Evolutionary conservation across 1,139 yeast species (phyloP), one percentile per base, ranked within the genome.

Genomic region (Pichia sp.): DNA sequence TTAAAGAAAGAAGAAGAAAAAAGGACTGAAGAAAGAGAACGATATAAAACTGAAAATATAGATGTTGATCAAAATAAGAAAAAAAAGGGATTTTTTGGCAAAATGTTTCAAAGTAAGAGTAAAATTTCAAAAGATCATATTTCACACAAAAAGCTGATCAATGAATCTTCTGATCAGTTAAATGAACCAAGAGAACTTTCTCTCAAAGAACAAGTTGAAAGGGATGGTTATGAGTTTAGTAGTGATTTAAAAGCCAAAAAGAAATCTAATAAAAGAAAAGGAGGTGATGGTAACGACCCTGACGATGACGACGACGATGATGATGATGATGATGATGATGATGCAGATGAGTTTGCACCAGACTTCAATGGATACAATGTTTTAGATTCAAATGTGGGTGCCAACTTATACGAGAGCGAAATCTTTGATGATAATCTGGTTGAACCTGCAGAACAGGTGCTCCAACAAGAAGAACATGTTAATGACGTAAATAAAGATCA

Each of bases 91-190:
- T 43, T 53, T 18, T 46, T 54, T 27, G 43, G 42, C 11, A 44
- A 44, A 34, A 34, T 56, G 7, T 56, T 56, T 37, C 42, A 51
- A 7, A 42, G 51, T 30, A 56, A 56, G 45, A 53, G 56, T 26
- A 53, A 55, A 33, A 56, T 57, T 26, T 51, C 59, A 2, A 51
- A 47, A 31, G 59, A 56, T 38, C 53, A 52, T 36, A 39, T 56
- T 10, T 47, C 55, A 2, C 54, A 53, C 29, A 39, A 45, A 8
- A 45, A 43, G 25, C 8, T 43, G 5, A 36, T 18, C 4, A 9
- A 8, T 7, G 44, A 36, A 1, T 10, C n/a, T 30, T 28, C 3
- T 1, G 40, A 42, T 2, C 29, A 38, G 10, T 4, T 25, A 3
- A 26, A 33, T 6, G 4, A 18, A 1, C 11, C n/a, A 8, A 26